These are phyloP conservation scores for Heterobasidion irregulare DNA, from an alignment of 1,284 basidiomycete genomes.

Conservation along the genomic window DNA sequence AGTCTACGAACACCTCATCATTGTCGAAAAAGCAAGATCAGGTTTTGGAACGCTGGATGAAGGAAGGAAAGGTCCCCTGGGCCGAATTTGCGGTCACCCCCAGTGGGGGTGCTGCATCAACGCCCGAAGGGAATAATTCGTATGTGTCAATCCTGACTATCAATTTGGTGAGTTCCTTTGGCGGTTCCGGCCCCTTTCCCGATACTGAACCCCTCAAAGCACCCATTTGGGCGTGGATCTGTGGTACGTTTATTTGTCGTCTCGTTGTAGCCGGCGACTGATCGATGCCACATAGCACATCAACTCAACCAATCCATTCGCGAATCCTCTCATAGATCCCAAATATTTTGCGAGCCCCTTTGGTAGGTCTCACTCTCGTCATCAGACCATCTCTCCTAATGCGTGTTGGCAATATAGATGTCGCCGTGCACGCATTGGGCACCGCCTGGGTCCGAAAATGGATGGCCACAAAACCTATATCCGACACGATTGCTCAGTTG, in stretches of 20 bases:
- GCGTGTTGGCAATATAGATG: background rate
- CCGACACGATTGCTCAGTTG: background rate
- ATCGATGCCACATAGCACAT: background rate
- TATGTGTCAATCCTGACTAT: background rate
- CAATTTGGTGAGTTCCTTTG: background rate
- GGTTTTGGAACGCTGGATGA: background rate
- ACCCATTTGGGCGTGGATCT: constrained; percentile 1
- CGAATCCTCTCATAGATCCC: background rate
- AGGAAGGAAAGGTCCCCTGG: background rate
- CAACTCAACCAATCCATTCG: background rate
- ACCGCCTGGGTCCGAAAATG: background rate
- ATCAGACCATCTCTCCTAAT: background rate
- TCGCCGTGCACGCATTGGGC: background rate
- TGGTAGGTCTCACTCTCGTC: background rate
- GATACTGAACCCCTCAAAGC: background rate
- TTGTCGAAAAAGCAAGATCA: background rate
- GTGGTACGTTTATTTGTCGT: background rate
- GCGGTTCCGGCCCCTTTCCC: background rate
- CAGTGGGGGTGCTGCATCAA: background rate
- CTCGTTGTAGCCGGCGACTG: background rate
- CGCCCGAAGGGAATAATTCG: background rate
- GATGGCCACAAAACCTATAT: background rate
- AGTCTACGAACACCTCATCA: background rate
- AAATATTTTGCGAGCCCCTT: background rate
- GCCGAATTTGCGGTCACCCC: background rate